Evolutionary conservation across 2,329 filamentous ascomycete species (phyloP).

Genomic region (Thelonectria rubi): DNA sequence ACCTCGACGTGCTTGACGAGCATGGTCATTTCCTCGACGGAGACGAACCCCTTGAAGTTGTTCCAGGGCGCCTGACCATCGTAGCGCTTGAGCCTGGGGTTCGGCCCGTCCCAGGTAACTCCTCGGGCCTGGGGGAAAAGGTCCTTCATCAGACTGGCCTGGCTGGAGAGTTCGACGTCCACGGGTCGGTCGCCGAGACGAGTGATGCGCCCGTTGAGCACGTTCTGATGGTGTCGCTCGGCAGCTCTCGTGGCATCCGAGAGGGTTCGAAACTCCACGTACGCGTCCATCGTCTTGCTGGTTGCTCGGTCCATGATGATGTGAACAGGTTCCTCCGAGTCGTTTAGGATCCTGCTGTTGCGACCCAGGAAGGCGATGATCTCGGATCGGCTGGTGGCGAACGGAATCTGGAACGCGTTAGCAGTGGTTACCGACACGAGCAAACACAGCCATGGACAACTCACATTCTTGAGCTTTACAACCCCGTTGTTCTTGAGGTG

Average conservation of each 20-base stretch:
- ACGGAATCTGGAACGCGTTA: constrained; percentile 61
- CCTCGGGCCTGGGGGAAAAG: constrained; percentile 68
- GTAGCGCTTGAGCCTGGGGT: constrained; percentile 51
- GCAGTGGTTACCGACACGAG: background rate
- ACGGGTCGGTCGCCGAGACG: constrained; percentile 67
- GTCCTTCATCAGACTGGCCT: constrained; percentile 66
- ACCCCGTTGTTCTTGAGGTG: constrained; percentile 52
- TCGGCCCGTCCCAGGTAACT: constrained; percentile 61
- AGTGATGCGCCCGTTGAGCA: constrained; percentile 51
- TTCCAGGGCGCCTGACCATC: constrained; percentile 55
- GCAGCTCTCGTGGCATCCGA: constrained; percentile 64
- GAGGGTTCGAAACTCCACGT: constrained; percentile 64
- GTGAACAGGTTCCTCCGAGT: constrained; percentile 65
- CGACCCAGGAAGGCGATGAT: constrained; percentile 67
- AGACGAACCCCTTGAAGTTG: constrained; percentile 68
- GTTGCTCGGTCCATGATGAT: constrained; percentile 72
- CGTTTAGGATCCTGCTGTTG: constrained; percentile 63
- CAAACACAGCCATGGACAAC: constrained; percentile 33
- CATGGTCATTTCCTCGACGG: constrained; percentile 70
- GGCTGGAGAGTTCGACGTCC: constrained; percentile 65
- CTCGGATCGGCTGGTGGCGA: constrained; percentile 61
- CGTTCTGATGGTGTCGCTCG: constrained; percentile 55
- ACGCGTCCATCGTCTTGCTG: constrained; percentile 70
- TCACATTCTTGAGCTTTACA: constrained; percentile 61
- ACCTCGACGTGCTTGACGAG: constrained; percentile 70